Base-by-base conservation (phyloP, 768 basidiomycete species). In the Cystofilobasidium capitatum region DNA sequence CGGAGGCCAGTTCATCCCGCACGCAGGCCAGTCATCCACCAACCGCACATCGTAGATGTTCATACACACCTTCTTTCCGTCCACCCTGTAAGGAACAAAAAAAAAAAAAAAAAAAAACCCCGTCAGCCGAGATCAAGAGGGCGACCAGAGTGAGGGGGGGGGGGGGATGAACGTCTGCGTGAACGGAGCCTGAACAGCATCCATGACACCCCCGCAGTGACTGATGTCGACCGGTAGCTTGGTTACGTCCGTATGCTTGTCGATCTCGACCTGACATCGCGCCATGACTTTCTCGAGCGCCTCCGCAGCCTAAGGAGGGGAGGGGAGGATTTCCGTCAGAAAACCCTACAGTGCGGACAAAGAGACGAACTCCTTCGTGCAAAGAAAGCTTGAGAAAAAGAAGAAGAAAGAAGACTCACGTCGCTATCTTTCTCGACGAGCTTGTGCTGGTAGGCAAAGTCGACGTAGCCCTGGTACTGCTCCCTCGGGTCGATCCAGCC, bases 1-100 rank as follows among this genome's bases (percentile, higher is more conserved):
- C 39, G 86, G 86, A 9, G 93, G 94, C 94, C 93, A 99, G 78
- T 92, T 94, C 91, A 94, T 89, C 3, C 94, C 96, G 76, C 96
- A 99, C 0, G 84, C 87, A 22, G 96, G 96, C 40, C 75, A 79
- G 16, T 82, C 82, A 75, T 99, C 96, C 64, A 88, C 85, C n/a
- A 88, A 79, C 31, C 96, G 88, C 17, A 97, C 84, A 74, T 99
- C 96, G 72, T 99, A 99, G 44, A 97, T 84, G 75, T 99, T 99
- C 69, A 93, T 79, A 75, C 96, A 99, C 78, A 85, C 86, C 33
- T 81, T 78, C 70, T 81, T 79, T 14, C 85, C 88, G 61, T 89
- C 81, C 47, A 85, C 80, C 42, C 89, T 91, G 71, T 24, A n/a
- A 44, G 49, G 20, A 22, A n/a, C 29, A 40, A 42, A 40, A 33